These are phyloP conservation scores for Sphagnum fallax DNA, from an alignment of 228 moss, liverwort and hornwort genomes.

Conservation along the genomic window DNA sequence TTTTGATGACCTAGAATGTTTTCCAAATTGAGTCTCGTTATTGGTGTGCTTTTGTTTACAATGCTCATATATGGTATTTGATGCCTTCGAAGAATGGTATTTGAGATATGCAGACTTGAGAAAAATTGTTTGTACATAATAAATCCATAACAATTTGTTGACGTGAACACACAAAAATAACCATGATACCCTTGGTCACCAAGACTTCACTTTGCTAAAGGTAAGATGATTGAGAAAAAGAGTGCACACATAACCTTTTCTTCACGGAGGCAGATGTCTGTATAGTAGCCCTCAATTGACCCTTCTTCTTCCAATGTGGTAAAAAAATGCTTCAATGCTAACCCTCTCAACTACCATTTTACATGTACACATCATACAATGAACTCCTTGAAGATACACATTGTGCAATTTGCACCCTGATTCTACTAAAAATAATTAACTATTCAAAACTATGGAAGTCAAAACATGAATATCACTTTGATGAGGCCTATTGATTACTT, in stretches of 20 bases:
- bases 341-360: conserved; percentile 25
- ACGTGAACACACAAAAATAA: no score
- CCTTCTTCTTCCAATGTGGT: conserved; percentile 46
- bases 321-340: conserved; percentile 35
- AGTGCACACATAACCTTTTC: conserved; percentile 20
- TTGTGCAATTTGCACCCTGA: not conserved
- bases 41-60: not conserved
- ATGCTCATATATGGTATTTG: no score
- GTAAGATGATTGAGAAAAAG: no score
- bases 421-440: not conserved
- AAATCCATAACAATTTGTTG: no score
- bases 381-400: not conserved
- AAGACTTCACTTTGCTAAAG: no score
- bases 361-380: not conserved
- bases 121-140: no score
- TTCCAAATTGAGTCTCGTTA: not conserved
- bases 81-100: no score
- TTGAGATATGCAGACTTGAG: no score
- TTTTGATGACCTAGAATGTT: conserved; percentile 16
- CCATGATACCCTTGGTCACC: no score
- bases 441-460: not conserved
- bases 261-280: conserved; percentile 27
- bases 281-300: conserved; percentile 28
- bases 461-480: not conserved
- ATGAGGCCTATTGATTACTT: not conserved